Percentiles rank a stretch among this genome's conserved stretches.
These are phyloP conservation scores for Citrullus amarus DNA, from an alignment of 306 rosid genomes.

Conservation along the genomic window DNA sequence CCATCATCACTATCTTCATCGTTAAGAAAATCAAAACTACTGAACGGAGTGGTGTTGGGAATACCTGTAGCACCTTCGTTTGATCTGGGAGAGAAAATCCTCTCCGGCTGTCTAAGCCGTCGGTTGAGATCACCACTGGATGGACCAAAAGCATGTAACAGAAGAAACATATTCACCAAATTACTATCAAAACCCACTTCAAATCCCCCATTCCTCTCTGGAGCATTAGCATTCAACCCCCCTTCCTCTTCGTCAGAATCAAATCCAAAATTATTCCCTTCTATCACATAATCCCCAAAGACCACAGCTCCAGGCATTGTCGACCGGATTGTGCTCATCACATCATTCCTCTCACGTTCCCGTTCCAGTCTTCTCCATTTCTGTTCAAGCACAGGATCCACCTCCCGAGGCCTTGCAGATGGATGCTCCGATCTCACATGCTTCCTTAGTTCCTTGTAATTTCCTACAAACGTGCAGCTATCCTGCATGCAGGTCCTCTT, in stretches of 20 bases:
- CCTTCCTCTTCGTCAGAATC: conserved; percentile 62
- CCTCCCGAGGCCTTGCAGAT: conserved; percentile 66
- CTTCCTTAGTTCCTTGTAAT: conserved; percentile 74
- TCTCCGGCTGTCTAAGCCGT: conserved; percentile 44
- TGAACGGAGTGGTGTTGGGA: conserved; percentile 26
- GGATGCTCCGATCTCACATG: conserved; percentile 84
- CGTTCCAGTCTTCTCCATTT: conserved; percentile 96
- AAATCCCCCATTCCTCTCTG: conserved; percentile 48
- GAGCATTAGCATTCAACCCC: conserved; percentile 29
- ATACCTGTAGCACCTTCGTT: conserved; percentile 21
- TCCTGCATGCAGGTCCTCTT: conserved; percentile 91
- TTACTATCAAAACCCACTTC: conserved; percentile 61
- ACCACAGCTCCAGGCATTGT: conserved; percentile 90
- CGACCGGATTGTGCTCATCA: conserved; percentile 84
- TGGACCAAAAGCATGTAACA: conserved; percentile 71
- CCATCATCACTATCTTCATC: conserved; percentile 33
- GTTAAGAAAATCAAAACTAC: conserved; percentile 35
- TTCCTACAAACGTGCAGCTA: conserved; percentile 65
- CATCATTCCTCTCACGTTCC: conserved; percentile 88
- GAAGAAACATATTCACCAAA: conserved; percentile 72
- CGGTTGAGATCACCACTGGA: conserved; percentile 46
- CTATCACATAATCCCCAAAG: conserved; percentile 87
- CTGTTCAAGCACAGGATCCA: conserved; percentile 78
- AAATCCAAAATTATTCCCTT: conserved; percentile 44
- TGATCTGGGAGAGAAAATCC: conserved; percentile 26